phyloP scores from a whole-genome alignment of 2,329 filamentous ascomycete genomes.

The Fusarium begoniae region DNA sequence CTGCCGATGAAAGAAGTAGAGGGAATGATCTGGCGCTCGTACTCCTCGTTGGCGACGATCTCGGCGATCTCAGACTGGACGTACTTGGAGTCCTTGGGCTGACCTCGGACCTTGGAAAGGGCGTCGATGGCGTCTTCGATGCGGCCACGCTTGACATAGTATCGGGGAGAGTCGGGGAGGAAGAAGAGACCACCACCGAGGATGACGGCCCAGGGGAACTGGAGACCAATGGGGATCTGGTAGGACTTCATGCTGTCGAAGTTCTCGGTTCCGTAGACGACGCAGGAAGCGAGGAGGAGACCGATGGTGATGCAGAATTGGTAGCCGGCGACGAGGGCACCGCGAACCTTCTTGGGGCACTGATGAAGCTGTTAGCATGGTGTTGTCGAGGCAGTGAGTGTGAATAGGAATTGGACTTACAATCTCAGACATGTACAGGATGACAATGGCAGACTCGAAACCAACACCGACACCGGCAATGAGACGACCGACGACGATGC shows the following conservation, averaged over 20 bases:
- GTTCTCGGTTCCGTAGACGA: constrained; percentile 33
- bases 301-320: constrained; percentile 38
- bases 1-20: not conserved
- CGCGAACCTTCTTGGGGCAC: constrained; percentile 35
- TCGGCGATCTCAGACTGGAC: constrained; percentile 34
- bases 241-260: constrained; percentile 16
- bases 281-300: constrained; percentile 29
- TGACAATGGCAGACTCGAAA: constrained; percentile 38
- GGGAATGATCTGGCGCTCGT: constrained; percentile 63
- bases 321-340: constrained; percentile 36
- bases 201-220: constrained; percentile 37
- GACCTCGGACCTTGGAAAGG: constrained; percentile 24
- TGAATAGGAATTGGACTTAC: constrained; percentile 46
- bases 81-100: constrained; percentile 35
- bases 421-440: constrained; percentile 41
- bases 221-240: constrained; percentile 32
- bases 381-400: not conserved
- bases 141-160: constrained; percentile 31
- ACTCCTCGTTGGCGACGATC: constrained; percentile 86
- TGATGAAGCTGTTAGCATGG: constrained; percentile 4
- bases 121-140: constrained; percentile 31
- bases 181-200: constrained; percentile 32
- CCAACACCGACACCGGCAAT: constrained; percentile 35
- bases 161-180: constrained; percentile 36
- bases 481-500: constrained; percentile 37